Evolutionary conservation across 108 stramenopile genomes (phyloP).

Genomic region (Mayamaea pseudoterrestris): DNA sequence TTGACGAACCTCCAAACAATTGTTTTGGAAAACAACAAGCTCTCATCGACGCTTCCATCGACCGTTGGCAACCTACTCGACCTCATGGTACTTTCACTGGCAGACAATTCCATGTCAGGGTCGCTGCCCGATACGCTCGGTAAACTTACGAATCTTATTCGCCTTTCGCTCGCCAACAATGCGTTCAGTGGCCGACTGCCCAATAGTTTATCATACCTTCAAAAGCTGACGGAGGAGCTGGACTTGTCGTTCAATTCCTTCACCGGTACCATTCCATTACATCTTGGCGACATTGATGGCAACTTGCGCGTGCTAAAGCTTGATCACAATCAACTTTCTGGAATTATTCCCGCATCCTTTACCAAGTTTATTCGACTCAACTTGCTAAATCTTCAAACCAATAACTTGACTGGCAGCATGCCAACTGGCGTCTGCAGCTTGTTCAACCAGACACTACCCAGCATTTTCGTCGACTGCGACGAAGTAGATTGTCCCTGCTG

Average conservation of each 20-base stretch:
- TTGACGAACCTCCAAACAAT: neutral
- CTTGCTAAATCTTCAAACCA: constrained; percentile 34
- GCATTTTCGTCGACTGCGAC: neutral
- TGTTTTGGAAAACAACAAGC: neutral
- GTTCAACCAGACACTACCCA: neutral
- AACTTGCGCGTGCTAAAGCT: neutral
- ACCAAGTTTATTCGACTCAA: constrained; percentile 32
- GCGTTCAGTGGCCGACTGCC: constrained; percentile 20
- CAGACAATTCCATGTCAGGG: neutral
- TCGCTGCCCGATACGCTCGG: neutral
- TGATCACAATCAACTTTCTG: constrained; percentile 1
- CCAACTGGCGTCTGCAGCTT: constrained; percentile 35
- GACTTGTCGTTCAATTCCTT: neutral
- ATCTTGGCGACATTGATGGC: neutral
- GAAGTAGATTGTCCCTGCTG: constrained; percentile 3
- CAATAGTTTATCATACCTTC: constrained; percentile 11
- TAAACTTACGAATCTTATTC: neutral
- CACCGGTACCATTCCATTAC: neutral
- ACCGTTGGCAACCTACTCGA: neutral
- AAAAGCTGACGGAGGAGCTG: neutral
- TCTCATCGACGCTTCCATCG: neutral
- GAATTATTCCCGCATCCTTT: constrained; percentile 34
- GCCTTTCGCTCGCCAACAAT: constrained; percentile 1
- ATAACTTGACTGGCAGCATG: constrained; percentile 39
- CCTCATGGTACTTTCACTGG: neutral